Percentiles rank a stretch among this genome's conserved stretches.
Conservation (phyloP, 2,329 filamentous ascomycete genomes). For the Ascochyta koolunga region DNA sequence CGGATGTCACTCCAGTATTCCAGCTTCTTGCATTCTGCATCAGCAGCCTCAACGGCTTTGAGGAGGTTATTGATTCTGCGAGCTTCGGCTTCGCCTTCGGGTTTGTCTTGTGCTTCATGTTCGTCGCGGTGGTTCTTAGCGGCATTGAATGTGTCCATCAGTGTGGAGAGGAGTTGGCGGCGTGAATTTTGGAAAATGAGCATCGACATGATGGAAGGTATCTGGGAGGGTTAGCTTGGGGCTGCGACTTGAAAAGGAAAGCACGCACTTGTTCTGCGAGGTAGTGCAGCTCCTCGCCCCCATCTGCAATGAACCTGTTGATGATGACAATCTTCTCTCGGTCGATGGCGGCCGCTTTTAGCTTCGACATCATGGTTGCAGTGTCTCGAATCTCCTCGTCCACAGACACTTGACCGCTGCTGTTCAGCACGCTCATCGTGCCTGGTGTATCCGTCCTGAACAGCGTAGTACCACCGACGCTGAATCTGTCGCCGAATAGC, state of each 20-base stretch:
- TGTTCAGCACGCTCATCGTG: slow-evolving; percentile 51
- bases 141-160: slow-evolving; percentile 65
- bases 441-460: slow-evolving; percentile 45
- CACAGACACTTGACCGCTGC: slow-evolving; percentile 40
- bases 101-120: slow-evolving; percentile 49
- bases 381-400: slow-evolving; percentile 68
- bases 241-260: background rate
- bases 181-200: slow-evolving; percentile 91
- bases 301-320: slow-evolving; percentile 79
- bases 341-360: slow-evolving; percentile 78
- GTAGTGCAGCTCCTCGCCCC: slow-evolving; percentile 72
- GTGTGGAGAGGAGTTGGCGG: slow-evolving; percentile 72
- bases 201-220: slow-evolving; percentile 59
- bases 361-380: slow-evolving; percentile 68
- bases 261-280: slow-evolving; percentile 65
- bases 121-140: slow-evolving; percentile 57
- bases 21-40: slow-evolving; percentile 78
- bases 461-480: slow-evolving; percentile 46
- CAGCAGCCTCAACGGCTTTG: slow-evolving; percentile 75
- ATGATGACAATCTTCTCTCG: slow-evolving; percentile 88
- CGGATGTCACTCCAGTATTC: slow-evolving; percentile 84
- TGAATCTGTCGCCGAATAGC: slow-evolving; percentile 48
- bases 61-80: slow-evolving; percentile 71
- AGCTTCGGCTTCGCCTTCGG: slow-evolving; percentile 54
- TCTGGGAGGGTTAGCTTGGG: slow-evolving; percentile 30